phyloP scores from a whole-genome alignment of 768 basidiomycete species.

The Thelephora ganbajun region DNA sequence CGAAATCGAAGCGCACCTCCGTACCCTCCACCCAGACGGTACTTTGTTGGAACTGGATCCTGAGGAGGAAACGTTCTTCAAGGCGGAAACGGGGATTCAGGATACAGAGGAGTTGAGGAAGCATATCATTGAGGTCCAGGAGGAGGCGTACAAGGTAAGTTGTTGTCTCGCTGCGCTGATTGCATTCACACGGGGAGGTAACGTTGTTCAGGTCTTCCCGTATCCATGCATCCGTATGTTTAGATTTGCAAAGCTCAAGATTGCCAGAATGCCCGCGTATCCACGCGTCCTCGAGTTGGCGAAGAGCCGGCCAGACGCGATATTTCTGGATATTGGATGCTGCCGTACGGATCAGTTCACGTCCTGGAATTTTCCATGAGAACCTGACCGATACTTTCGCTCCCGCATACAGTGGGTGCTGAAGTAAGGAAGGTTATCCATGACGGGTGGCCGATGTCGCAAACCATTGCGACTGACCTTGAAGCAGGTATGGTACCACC shows the following conservation, averaged over 20 bases:
- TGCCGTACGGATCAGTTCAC: conserved; percentile 22
- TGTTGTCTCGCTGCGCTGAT: neutral
- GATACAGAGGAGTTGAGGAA: conserved; percentile 16
- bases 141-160: conserved; percentile 17
- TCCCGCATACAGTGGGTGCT: conserved; percentile 25
- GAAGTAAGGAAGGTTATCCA: conserved; percentile 26
- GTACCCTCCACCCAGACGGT: neutral
- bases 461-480: conserved; percentile 26
- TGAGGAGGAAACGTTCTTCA: conserved; percentile 9
- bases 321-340: conserved; percentile 32
- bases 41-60: conserved; percentile 1
- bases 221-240: conserved; percentile 19
- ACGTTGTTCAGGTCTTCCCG: conserved; percentile 13
- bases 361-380: no score
- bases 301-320: conserved; percentile 19
- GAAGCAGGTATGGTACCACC: conserved; percentile 16
- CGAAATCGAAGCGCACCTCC: no score
- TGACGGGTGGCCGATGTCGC: conserved; percentile 29
- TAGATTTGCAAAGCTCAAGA: conserved; percentile 13
- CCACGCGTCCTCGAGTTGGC: conserved; percentile 21
- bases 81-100: conserved; percentile 15
- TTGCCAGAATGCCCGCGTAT: conserved; percentile 14
- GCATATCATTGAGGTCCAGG: conserved; percentile 16
- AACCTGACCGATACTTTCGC: neutral
- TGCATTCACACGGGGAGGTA: neutral